Base-by-base conservation (phyloP, 2,329 filamentous ascomycete species). In the Cercospora berteroae region DNA sequence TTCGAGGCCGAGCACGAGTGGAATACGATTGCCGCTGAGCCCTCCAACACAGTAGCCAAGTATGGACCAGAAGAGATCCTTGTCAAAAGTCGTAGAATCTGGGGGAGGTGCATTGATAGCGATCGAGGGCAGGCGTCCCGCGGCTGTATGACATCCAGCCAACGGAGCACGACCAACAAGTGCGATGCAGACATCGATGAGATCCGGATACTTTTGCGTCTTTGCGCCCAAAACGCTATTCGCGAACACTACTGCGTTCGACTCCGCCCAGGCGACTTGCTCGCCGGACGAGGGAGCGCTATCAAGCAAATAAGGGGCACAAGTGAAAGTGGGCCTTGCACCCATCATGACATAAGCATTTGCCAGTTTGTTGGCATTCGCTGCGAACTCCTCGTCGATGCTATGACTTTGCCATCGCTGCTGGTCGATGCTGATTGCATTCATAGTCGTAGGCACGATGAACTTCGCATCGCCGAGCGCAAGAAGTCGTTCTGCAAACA, bases 181-280 rank as follows among this genome's bases (percentile, higher is more conserved):
- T 0, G 81, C 81, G 39, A 83, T 81, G 48, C 74, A 79, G 5
- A 82, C 75, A 33, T 83, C 82, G 2, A 83, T 74, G 39, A 80
- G 81, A 60, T 83, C 81, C 0, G 82, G 82, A 64, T 82, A 83
- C 65, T 83, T 83, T 64, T 79, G 77, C 0, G 82, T 83, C 20
- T 76, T 75, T 0, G 82, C 81, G 0, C 81, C 81, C 0, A 83
- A 75, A 0, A 83, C 79, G 63, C 81, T 83, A 50, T 84, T 83
- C 1, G 81, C 80, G 65, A 77, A 83, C 0, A 83, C 79, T 0
- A 83, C 82, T 0, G 81, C 82, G 66, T 83, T 83, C 0, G 81
- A 83, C 68, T 83, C 81, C 0, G 78, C 80, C 80, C 81, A 83
- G 0, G 75, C 80, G 2, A 83, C 74, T 27, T 83, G 74, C 12